A percentile compares a stretch with the other conserved stretches of the same genome.
These are phyloP conservation scores for Dacryopinax spathularia DNA, from an alignment of 768 basidiomycete genomes.

Conservation along the genomic window DNA sequence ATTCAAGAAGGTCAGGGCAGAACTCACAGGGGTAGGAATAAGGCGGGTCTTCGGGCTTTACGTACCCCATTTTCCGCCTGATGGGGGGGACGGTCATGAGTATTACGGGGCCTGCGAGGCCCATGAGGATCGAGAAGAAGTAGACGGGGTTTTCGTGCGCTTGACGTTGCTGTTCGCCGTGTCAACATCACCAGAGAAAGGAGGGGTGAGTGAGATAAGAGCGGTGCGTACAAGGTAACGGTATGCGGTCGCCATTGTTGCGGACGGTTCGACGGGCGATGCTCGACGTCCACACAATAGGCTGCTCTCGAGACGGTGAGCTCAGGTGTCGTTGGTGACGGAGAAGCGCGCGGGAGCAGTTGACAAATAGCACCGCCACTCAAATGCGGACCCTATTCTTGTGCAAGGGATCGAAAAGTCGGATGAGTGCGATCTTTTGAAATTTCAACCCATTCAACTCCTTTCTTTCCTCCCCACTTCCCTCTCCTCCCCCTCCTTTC, in stretches of 20 bases:
- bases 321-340: too few species aligned
- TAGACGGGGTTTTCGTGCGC: constrained; percentile 85
- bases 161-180: constrained; percentile 53
- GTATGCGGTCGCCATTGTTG: constrained; percentile 38
- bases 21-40: constrained; percentile 64
- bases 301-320: too few species aligned
- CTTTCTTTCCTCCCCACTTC: background rate
- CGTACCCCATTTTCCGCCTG: constrained; percentile 56
- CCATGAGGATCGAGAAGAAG: constrained; percentile 72
- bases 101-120: constrained; percentile 59
- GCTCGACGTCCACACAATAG: too few species aligned
- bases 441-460: background rate
- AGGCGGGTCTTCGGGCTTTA: constrained; percentile 49
- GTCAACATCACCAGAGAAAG: background rate
- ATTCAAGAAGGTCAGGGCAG: background rate
- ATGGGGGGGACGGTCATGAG: constrained; percentile 66
- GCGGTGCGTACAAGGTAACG: constrained; percentile 24
- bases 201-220: background rate
- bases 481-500: background rate
- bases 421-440: too few species aligned
- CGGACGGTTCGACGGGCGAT: too few species aligned
- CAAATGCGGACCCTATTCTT: background rate
- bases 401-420: background rate
- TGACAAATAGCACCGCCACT: background rate
- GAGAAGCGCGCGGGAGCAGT: background rate